phyloP scores from a whole-genome alignment of 2,329 filamentous ascomycete species.

The Drechmeria coniospora region DNA sequence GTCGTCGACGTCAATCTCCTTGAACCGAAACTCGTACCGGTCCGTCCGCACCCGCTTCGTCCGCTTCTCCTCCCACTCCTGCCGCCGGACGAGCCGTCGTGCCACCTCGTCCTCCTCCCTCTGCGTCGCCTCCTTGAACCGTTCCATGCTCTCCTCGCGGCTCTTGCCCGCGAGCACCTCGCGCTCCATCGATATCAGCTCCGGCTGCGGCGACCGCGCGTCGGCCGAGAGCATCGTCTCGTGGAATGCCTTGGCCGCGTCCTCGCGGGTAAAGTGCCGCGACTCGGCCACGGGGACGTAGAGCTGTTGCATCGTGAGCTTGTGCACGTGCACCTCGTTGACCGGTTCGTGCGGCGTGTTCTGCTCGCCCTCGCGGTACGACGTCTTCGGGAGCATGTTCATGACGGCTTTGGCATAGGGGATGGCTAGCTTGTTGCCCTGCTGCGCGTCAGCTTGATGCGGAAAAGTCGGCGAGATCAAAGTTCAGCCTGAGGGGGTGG shows the following conservation, averaged over 20 bases:
- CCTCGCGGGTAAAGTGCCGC: constrained; percentile 45
- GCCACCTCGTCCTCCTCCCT: constrained; percentile 25
- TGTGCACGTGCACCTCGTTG: constrained; percentile 50
- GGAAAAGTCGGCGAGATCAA: neutral
- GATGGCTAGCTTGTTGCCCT: constrained; percentile 64
- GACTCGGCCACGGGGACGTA: constrained; percentile 50
- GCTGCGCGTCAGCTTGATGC: constrained; percentile 3
- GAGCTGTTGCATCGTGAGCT: constrained; percentile 45
- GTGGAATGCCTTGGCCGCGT: constrained; percentile 51
- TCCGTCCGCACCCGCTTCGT: constrained; percentile 30
- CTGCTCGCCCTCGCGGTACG: constrained; percentile 35
- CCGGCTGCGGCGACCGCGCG: constrained; percentile 43
- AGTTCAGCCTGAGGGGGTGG: no score
- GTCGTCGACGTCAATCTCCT: constrained; percentile 39
- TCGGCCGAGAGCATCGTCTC: constrained; percentile 44
- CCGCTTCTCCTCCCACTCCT: constrained; percentile 20
- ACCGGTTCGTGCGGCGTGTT: constrained; percentile 38
- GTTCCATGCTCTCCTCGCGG: constrained; percentile 19
- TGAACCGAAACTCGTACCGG: constrained; percentile 50
- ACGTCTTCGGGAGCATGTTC: constrained; percentile 64
- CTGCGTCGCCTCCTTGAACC: constrained; percentile 27
- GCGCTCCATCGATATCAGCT: constrained; percentile 41
- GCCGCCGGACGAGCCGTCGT: constrained; percentile 14
- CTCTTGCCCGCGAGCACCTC: constrained; percentile 24
- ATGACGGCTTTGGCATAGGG: constrained; percentile 66